Evolutionary conservation across 331 rosid species (phyloP).

Genomic region (Quercus phellos): DNA sequence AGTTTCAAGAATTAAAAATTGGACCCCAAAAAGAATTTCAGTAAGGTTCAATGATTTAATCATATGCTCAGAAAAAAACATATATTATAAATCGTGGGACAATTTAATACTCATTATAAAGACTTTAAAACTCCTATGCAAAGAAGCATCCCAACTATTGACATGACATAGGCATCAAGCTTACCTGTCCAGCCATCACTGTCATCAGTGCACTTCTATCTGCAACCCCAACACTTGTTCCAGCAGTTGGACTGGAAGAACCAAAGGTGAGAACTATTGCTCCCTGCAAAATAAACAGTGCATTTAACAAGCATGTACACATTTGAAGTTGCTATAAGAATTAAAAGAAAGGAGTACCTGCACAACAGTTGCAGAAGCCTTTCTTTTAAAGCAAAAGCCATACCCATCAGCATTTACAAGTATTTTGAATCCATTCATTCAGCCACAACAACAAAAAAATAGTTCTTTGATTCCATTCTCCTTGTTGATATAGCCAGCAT

Average conservation of each 20-base stretch:
- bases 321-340: too few species aligned
- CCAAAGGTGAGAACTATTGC: not conserved
- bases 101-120: not conserved
- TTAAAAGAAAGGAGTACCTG: not conserved
- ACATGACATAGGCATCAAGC: not conserved
- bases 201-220: not conserved
- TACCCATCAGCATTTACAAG: too few species aligned
- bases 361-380: too few species aligned
- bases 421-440: too few species aligned
- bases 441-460: too few species aligned
- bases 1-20: not conserved
- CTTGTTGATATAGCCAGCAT: too few species aligned
- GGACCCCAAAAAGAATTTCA: not conserved
- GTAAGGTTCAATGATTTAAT: not conserved
- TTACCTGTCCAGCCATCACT: not conserved
- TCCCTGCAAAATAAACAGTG: too few species aligned
- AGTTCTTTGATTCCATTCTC: too few species aligned
- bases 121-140: too few species aligned
- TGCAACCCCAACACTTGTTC: not conserved
- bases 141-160: not conserved
- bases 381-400: too few species aligned
- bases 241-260: slow-evolving; percentile 1
- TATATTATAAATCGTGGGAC: not conserved
- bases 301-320: too few species aligned
- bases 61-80: not conserved